A percentile compares a stretch with the other conserved stretches of the same genome.
These are phyloP conservation scores for Irineochytrium annulatum DNA, from an alignment of 192 early-diverging fungal species.

Conservation along the genomic window DNA sequence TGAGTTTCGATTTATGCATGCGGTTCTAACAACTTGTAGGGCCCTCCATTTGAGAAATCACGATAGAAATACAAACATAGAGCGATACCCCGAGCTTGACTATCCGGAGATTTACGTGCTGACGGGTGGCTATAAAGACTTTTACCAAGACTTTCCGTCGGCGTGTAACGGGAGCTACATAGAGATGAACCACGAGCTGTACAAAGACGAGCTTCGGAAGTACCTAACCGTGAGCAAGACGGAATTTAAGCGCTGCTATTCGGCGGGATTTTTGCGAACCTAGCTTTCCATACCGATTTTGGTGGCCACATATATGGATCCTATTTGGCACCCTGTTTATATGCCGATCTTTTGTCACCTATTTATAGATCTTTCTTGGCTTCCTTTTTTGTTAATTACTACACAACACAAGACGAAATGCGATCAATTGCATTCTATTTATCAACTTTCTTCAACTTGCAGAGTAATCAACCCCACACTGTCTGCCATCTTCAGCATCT, in stretches of 20 bases:
- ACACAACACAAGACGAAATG: no score
- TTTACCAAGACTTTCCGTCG: slow-evolving; percentile 43
- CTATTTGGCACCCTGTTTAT: background rate
- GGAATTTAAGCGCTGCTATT: slow-evolving; percentile 36
- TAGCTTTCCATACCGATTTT: no score
- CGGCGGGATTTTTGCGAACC: slow-evolving; percentile 20
- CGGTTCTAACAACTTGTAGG: slow-evolving; percentile 25
- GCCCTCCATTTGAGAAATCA: slow-evolving; percentile 69
- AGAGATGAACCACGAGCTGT: slow-evolving; percentile 70
- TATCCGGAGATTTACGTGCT: slow-evolving; percentile 87
- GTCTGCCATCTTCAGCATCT: slow-evolving; percentile 67
- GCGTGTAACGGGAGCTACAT: slow-evolving; percentile 70
- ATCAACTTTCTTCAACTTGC: slow-evolving; percentile 34
- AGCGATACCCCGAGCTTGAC: slow-evolving; percentile 68
- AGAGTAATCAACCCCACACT: slow-evolving; percentile 64
- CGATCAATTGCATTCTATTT: no score
- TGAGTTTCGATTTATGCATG: slow-evolving; percentile 20
- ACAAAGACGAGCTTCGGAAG: slow-evolving; percentile 39
- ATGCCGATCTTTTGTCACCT: background rate
- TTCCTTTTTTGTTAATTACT: no score
- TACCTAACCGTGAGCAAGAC: slow-evolving; percentile 18
- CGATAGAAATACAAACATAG: slow-evolving; percentile 68
- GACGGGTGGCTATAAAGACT: slow-evolving; percentile 76
- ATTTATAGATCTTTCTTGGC: no score
- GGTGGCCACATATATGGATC: background rate